Conservation (phyloP, 768 basidiomycete genomes). For the Epithele typhae region DNA sequence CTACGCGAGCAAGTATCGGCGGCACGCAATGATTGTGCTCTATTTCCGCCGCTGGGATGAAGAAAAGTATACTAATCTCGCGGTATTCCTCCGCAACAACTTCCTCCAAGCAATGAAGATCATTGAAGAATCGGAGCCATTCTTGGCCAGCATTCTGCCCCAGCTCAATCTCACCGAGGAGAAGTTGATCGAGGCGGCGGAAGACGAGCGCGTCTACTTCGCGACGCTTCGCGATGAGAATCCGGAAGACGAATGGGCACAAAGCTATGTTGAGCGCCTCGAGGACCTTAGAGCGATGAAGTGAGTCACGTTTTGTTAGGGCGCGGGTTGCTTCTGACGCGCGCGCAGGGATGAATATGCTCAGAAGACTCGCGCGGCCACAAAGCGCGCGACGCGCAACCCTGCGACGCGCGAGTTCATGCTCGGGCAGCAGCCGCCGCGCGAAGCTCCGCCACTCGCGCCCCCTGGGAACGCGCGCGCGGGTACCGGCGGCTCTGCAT, state of each 20-base stretch:
- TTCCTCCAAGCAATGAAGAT: constrained; percentile 27
- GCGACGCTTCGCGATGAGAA: constrained; percentile 25
- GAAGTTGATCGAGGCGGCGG: constrained; percentile 21
- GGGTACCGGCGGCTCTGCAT: no score
- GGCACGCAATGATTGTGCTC: constrained; percentile 26
- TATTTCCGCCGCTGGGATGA: constrained; percentile 31
- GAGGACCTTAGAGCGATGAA: constrained; percentile 14
- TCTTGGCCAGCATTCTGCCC: constrained; percentile 12
- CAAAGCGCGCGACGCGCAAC: no score
- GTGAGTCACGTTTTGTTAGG: background rate
- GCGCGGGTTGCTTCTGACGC: background rate
- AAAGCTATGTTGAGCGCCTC: constrained; percentile 30
- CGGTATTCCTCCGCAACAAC: constrained; percentile 24
- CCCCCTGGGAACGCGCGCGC: no score
- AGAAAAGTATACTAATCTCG: constrained; percentile 32
- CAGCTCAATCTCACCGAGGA: constrained; percentile 12
- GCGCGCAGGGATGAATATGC: no score
- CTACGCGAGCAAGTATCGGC: constrained; percentile 25
- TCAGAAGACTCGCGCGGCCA: no score
- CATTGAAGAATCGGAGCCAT: constrained; percentile 15
- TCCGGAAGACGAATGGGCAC: constrained; percentile 20
- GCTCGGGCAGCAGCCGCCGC: no score
- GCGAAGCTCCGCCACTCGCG: no score
- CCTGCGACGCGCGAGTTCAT: no score
- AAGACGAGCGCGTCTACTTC: constrained; percentile 25